Percentiles rank a stretch among this genome's conserved stretches.
Conservation (phyloP, 345 rosid genomes). For the Salix udensis region DNA sequence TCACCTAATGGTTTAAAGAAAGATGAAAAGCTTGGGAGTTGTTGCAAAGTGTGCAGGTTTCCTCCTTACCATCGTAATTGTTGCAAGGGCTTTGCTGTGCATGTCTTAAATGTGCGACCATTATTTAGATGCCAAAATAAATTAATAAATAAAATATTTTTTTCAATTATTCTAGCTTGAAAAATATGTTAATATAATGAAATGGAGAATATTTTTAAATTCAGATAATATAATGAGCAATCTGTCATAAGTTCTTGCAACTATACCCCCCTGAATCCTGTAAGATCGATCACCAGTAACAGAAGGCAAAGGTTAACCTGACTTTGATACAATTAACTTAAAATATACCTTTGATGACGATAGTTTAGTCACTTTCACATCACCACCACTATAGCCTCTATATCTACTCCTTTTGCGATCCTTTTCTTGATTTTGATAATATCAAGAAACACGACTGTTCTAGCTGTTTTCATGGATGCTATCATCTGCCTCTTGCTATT, state of each 20-base stretch:
- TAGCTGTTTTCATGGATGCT: neutral
- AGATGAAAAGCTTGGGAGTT: neutral
- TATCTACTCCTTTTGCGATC: conserved; percentile 41
- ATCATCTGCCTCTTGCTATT: neutral
- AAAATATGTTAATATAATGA: neutral
- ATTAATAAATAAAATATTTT: too few relatives aligned
- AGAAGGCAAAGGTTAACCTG: conserved; percentile 3
- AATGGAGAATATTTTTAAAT: neutral
- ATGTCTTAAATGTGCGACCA: too few relatives aligned
- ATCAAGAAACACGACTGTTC: neutral
- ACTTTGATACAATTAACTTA: neutral
- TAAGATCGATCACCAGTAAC: conserved; percentile 4
- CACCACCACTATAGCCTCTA: conserved; percentile 8
- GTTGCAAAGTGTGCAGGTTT: neutral
- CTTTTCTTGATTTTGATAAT: conserved; percentile 29
- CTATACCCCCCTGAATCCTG: conserved; percentile 11
- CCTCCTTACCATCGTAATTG: too few relatives aligned
- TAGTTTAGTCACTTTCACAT: conserved; percentile 57
- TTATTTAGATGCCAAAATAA: too few relatives aligned
- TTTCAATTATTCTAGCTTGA: too few relatives aligned
- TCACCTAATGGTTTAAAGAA: neutral
- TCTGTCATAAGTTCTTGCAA: neutral
- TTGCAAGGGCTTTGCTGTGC: too few relatives aligned
- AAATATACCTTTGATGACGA: conserved; percentile 46
- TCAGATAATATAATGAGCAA: neutral